phyloP scores from a whole-genome alignment of 1,139 yeast genomes.

The Saccharomycopsis crataegensis region DNA sequence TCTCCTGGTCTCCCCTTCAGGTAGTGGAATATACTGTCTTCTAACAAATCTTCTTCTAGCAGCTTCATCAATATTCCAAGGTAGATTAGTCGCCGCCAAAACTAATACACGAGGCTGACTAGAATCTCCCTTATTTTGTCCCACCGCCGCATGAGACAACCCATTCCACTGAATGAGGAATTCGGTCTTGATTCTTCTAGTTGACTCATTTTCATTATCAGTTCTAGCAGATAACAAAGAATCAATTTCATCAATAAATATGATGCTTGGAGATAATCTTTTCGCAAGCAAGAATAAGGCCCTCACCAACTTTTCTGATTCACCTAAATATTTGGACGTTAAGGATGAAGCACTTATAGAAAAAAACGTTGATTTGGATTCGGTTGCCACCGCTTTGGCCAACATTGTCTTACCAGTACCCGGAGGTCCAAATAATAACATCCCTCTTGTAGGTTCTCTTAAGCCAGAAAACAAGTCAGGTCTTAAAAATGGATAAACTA shows the following conservation, averaged over 20 bases:
- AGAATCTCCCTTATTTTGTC: constrained; percentile 39
- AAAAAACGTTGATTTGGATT: constrained; percentile 89
- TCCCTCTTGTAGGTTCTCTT: constrained; percentile 94
- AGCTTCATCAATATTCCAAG: constrained; percentile 98
- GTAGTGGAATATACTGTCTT: constrained; percentile 90
- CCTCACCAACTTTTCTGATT: constrained; percentile 86
- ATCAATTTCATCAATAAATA: constrained; percentile 94
- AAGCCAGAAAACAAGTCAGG: constrained; percentile 90
- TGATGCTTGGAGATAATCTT: constrained; percentile 85
- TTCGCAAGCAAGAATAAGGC: constrained; percentile 83
- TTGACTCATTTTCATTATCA: constrained; percentile 82
- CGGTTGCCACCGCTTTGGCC: constrained; percentile 96
- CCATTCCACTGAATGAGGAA: constrained; percentile 96
- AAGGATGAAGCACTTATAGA: constrained; percentile 87
- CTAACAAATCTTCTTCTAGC: constrained; percentile 92
- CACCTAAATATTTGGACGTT: constrained; percentile 89
- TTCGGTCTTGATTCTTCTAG: constrained; percentile 88
- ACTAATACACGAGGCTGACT: constrained; percentile 76
- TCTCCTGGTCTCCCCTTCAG: constrained; percentile 75
- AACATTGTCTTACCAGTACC: constrained; percentile 98
- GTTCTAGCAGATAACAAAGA: constrained; percentile 77
- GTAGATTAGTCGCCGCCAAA: constrained; percentile 91
- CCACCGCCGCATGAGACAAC: constrained; percentile 88
- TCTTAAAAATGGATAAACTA: constrained; percentile 88
- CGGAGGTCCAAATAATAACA: constrained; percentile 95